Evolutionary conservation across 73 alveolate species (phyloP), one percentile per base, ranked within the genome.

Genomic region (Paramecium pentaurelia): DNA sequence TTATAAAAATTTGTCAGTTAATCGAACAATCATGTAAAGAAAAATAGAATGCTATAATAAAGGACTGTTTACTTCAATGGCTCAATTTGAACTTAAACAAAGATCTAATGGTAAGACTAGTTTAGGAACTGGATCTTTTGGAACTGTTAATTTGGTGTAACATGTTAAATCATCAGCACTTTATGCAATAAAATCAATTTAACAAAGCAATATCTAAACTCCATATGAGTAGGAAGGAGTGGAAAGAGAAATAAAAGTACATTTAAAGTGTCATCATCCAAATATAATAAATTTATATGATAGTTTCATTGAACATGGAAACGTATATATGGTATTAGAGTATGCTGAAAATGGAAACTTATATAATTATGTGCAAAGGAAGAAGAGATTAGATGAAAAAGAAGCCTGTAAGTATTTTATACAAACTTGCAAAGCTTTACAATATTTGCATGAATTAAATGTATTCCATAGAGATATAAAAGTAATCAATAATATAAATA

Each of bases 361-460:
- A 40, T 92, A 92, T 92, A 75, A 85, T 27, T 42, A 75, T 38
- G 80, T 92, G 44, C 68, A 92, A 38, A 92, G 75, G 60, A 92
- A 92, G 58, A 92, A 73, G 54, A 92, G 77, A 83, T 83, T 92
- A 37, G 86, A 58, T 14, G 95, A 92, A 77, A 80, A 85, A 36
- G 95, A 92, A 36, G 95, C 95, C n/a, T 92, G 92, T 22, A 92
- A 77, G 86, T 92, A 77, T 58, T 92, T 92, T 85, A 38, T 86
- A 12, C 64, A 92, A 34, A 92, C 93, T 58, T 92, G 95, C 38
- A 75, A 92, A 92, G 93, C 93, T 0, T 45, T 92, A 14, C 37
- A 92, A 37, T 92, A 92, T 38, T 38, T 92, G 45, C 95, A 92
- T 85, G 86, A 83, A 28, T 83, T 42, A 12, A 80, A 85, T 34